phyloP scores from a whole-genome alignment of 2,329 filamentous ascomycete species.

The Xylaria sp. region DNA sequence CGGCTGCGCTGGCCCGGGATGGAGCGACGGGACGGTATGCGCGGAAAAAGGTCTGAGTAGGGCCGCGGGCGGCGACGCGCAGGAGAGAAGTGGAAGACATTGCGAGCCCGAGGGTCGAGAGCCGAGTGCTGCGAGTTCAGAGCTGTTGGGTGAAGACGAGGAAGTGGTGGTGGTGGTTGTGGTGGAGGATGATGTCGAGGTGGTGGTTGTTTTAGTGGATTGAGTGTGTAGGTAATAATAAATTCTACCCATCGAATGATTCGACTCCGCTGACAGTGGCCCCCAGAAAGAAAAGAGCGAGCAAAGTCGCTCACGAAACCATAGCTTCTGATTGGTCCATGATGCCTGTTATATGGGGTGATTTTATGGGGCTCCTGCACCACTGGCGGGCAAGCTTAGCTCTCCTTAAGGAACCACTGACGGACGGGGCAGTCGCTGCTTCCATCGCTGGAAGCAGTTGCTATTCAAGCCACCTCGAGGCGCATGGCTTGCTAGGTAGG shows the following conservation, averaged over 20 bases:
- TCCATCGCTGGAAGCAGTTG: background rate
- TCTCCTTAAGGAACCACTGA: background rate
- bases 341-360: background rate
- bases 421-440: background rate
- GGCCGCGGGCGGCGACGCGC: constrained; percentile 76
- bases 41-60: constrained; percentile 71
- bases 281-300: constrained; percentile 33
- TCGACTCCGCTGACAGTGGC: constrained; percentile 37
- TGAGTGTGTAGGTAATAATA: constrained; percentile 29
- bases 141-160: constrained; percentile 26
- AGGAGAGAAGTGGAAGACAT: constrained; percentile 77
- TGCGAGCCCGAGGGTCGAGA: constrained; percentile 46
- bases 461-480: constrained; percentile 4
- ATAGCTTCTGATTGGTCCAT: constrained; percentile 37
- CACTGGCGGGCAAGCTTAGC: constrained; percentile 1
- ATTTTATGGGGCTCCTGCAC: constrained; percentile 11
- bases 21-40: constrained; percentile 69
- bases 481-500: background rate
- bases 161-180: background rate
- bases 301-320: constrained; percentile 44
- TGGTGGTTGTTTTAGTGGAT: constrained; percentile 23
- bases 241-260: constrained; percentile 47
- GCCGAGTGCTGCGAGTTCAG: constrained; percentile 5
- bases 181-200: constrained; percentile 15
- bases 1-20: constrained; percentile 62